These are phyloP conservation scores for Radiomyces spectabilis DNA, from an alignment of 192 early-diverging fungal genomes.

Conservation along the genomic window DNA sequence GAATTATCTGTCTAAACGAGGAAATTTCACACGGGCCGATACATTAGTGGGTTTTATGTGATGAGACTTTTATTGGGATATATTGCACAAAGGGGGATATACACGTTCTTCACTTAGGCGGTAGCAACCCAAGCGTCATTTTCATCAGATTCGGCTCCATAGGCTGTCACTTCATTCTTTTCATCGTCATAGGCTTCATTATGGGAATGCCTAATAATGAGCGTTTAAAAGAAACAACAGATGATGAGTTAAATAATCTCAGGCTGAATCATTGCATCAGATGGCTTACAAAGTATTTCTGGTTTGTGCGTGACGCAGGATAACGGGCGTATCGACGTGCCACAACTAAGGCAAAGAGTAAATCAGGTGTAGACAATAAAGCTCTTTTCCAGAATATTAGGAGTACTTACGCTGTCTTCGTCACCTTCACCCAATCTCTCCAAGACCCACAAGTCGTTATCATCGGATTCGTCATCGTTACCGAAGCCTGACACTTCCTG, in stretches of 20 bases:
- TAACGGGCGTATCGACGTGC: conserved; percentile 34
- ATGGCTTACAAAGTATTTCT: no score
- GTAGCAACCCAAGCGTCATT: conserved; percentile 37
- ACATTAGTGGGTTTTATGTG: no score
- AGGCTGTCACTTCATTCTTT: conserved; percentile 41
- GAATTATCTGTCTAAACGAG: no score
- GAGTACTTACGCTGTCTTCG: neutral
- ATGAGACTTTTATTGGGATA: no score
- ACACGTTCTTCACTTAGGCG: no score
- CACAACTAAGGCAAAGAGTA: no score
- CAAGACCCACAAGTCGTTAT: conserved; percentile 52
- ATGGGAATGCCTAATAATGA: conserved; percentile 43
- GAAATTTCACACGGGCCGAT: no score
- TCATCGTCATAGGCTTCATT: conserved; percentile 30
- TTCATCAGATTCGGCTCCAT: conserved; percentile 39
- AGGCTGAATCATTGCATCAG: no score
- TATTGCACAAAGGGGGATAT: no score
- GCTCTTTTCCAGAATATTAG: neutral
- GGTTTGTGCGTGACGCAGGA: conserved; percentile 42
- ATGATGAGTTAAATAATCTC: no score
- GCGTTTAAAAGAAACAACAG: no score
- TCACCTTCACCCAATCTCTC: neutral
- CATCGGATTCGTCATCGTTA: conserved; percentile 36
- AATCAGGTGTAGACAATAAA: neutral
- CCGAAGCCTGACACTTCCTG: conserved; percentile 54